Evolutionary conservation across 148 eudicot genomes (phyloP), one percentile per base, ranked within the genome.

Genomic region (Oxyria digyna): DNA sequence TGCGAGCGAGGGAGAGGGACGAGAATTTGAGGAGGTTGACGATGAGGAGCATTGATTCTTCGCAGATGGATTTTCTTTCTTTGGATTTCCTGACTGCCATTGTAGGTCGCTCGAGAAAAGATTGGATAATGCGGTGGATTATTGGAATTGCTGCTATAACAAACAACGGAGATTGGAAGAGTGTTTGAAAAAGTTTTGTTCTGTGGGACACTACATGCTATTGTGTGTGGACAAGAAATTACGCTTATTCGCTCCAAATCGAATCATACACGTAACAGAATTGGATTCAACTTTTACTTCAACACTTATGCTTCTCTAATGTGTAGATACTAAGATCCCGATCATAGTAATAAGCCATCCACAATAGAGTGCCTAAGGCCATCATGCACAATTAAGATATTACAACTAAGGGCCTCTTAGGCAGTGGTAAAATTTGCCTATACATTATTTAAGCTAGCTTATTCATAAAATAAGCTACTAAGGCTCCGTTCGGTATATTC

Each of bases 31-130:
- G 31, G 70, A 86, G 73, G 77, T 80, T 80, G 7, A 74, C 76
- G 15, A 84, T 54, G 59, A 86, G 73, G 18, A 83, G 72, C 84
- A 84, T 83, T 71, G 85, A 78, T 68, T 83, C 84, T 73, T 81
- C 85, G 69, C 85, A 81, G 17, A 81, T 76, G 54, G 85, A 81
- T 73, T 69, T 79, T 33, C 77, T 79, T 31, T 78, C 76, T 69
- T 69, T 76, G 48, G 75, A 24, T 32, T 68, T 73, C 23, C 63
- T 23, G 46, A 50, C 69, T 67, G 72, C 57, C 63, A 67, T 67
- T 69, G 42, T 33, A 6, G 21, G 14, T 35, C n/a, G 29, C n/a
- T n/a, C n/a, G n/a, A n/a, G n/a, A n/a, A n/a, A n/a, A 23, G 9
- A 37, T 23, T 66, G 26, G 21, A 24, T 0, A 6, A 38, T 63